Base-by-base conservation (phyloP, 768 basidiomycete species). In the Tricholoma bakamatsutake region DNA sequence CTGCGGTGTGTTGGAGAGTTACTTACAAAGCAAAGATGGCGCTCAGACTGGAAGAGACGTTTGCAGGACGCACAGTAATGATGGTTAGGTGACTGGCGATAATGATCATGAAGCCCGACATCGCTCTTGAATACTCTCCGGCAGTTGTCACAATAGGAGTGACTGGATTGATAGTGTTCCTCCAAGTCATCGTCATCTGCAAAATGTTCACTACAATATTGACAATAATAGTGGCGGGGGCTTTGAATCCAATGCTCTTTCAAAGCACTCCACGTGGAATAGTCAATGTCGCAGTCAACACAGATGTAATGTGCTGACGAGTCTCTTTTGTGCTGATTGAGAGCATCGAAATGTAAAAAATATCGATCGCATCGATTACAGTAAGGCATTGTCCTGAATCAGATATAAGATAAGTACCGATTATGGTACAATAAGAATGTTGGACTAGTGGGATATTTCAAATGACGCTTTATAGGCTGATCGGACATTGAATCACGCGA, bases 211-310 rank as follows among this genome's bases (percentile, higher is more conserved):
- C 76, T 53, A 65, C 85, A 87, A 17, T 60, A 35, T 54, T 78
- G 76, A 64, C 86, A 87, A 56, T 78, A 87, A 39, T 64, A 11
- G 52, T 85, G 85, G 0, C 12, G 24, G 5, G 70, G 67, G 61
- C 79, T 82, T 52, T 82, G 73, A 24, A 78, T 71, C 59, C 66
- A 83, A 64, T 87, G 85, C 54, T 82, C 71, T 54, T 68, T 70
- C 56, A 81, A 75, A 0, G 62, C 75, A 1, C 0, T 2, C 59
- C 58, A 58, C 0, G 77, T 64, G 0, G 60, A 4, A 62, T 85
- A 85, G 58, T 84, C 82, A 8, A 34, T 21, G 0, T 71, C 50
- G 58, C 84, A 87, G 9, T 69, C 62, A 10, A 66, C 4, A 60
- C 85, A 87, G 39, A 71, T 28, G 57, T 78, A 56, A 56, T 85